Evolutionary conservation across 345 rosid genomes (phyloP).

Genomic region (Crucihimalaya himalaica): DNA sequence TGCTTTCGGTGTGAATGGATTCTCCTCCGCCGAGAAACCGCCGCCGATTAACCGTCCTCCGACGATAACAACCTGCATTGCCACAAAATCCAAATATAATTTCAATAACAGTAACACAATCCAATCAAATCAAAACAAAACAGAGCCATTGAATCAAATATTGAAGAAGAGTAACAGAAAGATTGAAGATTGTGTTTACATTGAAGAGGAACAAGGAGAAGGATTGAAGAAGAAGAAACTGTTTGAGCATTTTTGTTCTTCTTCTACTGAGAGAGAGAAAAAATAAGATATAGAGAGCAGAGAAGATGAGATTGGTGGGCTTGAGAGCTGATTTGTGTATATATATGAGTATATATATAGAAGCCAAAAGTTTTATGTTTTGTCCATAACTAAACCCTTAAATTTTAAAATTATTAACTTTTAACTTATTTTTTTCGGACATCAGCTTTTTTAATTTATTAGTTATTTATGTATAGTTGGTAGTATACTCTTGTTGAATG

Average conservation of each 20-base stretch:
- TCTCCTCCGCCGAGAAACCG: slow-evolving; percentile 39
- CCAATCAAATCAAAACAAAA: background rate
- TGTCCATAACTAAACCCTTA: slow-evolving; percentile 24
- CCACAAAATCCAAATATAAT: slow-evolving; percentile 2
- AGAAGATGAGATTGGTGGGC: slow-evolving; percentile 39
- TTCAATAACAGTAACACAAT: background rate
- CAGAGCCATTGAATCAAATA: background rate
- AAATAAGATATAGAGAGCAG: slow-evolving; percentile 28
- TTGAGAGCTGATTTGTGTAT: slow-evolving; percentile 27
- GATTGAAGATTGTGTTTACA: slow-evolving; percentile 34
- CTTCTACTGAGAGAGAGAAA: slow-evolving; percentile 7
- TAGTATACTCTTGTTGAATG: slow-evolving; percentile 1
- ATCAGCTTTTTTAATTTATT: background rate
- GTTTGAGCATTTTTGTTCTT: slow-evolving; percentile 31
- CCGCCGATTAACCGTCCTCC: slow-evolving; percentile 39
- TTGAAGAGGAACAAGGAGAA: slow-evolving; percentile 34
- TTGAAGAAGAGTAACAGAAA: background rate
- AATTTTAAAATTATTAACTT: background rate
- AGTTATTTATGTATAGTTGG: slow-evolving; percentile 10
- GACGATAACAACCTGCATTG: slow-evolving; percentile 50
- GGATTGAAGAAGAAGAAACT: slow-evolving; percentile 36
- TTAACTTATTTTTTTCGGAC: background rate
- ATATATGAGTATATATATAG: background rate
- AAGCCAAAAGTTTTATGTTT: slow-evolving; percentile 22
- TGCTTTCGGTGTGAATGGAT: slow-evolving; percentile 80